A percentile compares a stretch with the other conserved stretches of the same genome.
These are phyloP conservation scores for Tricholomella constricta DNA, from an alignment of 768 basidiomycete species.

Conservation along the genomic window DNA sequence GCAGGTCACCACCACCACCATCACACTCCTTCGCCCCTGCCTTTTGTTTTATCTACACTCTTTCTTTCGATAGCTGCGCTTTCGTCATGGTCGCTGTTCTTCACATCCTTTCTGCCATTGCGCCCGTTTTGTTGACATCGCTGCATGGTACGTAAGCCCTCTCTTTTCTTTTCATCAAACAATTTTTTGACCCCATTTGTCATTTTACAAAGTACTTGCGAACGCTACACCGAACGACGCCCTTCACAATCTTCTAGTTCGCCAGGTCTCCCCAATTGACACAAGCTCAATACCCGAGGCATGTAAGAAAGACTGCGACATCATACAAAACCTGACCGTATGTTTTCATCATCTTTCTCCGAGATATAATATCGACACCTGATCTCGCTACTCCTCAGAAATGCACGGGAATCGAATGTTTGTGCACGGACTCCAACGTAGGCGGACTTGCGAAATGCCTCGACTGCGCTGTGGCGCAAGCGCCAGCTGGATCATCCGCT, in stretches of 20 bases:
- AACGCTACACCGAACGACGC: background rate
- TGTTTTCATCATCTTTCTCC: background rate
- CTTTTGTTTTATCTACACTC: background rate
- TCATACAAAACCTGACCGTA: background rate
- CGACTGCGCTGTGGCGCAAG: background rate
- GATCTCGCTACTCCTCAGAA: background rate
- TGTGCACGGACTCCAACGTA: constrained; percentile 1
- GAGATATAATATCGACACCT: background rate
- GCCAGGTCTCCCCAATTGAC: constrained; percentile 1
- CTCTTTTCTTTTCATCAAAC: no score
- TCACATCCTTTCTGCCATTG: background rate
- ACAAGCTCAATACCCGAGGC: background rate
- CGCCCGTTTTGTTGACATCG: background rate
- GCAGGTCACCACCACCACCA: no score
- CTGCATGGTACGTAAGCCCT: background rate
- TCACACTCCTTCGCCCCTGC: no score
- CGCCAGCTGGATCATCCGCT: background rate
- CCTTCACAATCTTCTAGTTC: background rate
- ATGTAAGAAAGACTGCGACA: constrained; percentile 1
- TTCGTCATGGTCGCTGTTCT: constrained; percentile 12
- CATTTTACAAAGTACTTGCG: constrained; percentile 5
- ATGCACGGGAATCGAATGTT: background rate
- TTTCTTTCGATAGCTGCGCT: background rate
- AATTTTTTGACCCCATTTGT: no score
- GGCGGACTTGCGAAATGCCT: background rate